A percentile compares a stretch with the other conserved stretches of the same genome.
Evolutionary conservation across 768 basidiomycete genomes (phyloP).

Genomic region (Termitomyces eurrhizus): DNA sequence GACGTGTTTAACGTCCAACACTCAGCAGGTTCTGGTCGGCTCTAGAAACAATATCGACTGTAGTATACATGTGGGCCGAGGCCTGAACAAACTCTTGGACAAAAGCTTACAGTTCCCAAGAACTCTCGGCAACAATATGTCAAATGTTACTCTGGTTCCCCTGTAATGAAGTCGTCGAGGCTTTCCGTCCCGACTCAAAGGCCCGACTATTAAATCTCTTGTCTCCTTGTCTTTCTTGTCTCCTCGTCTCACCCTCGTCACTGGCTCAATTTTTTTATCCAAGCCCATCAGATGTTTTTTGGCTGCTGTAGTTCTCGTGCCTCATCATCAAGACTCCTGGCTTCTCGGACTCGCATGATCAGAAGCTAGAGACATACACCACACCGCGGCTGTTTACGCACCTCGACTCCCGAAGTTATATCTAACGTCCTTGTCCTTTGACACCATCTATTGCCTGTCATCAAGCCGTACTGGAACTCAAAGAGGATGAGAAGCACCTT

Average conservation of each 20-base stretch:
- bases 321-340: slow-evolving; percentile 1
- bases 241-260: neutral
- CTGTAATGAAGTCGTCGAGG: neutral
- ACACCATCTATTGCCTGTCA: neutral
- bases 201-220: neutral
- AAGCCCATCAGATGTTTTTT: neutral
- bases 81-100: neutral
- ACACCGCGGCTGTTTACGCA: neutral
- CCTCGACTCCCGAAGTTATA: neutral
- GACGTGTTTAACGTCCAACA: neutral
- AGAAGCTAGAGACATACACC: neutral
- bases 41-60: neutral
- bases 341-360: neutral
- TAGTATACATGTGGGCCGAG: neutral
- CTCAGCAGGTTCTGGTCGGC: neutral
- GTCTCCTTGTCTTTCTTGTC: neutral
- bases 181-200: neutral
- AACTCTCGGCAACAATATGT: neutral
- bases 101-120: too few relatives aligned
- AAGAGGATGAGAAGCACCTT: neutral
- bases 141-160: neutral
- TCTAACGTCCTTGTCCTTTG: neutral
- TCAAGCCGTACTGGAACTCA: neutral
- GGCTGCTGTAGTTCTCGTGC: slow-evolving; percentile 35
- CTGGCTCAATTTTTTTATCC: neutral